These are phyloP conservation scores for Exophiala dermatitidis DNA, from an alignment of 2,329 filamentous ascomycete genomes.

Conservation along the genomic window DNA sequence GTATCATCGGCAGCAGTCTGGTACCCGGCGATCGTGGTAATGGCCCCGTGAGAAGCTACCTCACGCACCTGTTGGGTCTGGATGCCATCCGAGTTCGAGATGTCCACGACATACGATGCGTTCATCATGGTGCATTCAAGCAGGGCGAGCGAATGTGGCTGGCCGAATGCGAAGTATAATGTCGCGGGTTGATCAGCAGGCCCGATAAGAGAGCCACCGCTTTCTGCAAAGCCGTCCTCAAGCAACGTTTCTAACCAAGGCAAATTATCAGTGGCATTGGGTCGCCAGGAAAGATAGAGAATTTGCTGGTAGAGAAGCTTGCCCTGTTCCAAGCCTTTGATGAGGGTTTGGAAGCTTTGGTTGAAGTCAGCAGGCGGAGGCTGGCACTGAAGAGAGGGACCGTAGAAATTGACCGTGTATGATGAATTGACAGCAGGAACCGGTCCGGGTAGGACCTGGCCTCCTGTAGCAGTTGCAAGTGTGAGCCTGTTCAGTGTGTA, in stretches of 20 bases:
- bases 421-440: not conserved
- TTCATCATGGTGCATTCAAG: not conserved
- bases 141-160: not conserved
- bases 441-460: not conserved
- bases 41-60: not conserved
- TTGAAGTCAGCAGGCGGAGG: not conserved
- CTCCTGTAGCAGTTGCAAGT: not conserved
- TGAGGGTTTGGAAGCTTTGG: not conserved
- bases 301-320: not conserved
- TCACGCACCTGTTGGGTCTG: not conserved
- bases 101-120: not conserved
- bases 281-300: not conserved
- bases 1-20: not conserved
- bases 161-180: not conserved
- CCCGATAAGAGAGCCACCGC: not conserved
- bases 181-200: not conserved
- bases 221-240: not conserved
- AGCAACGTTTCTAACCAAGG: not conserved
- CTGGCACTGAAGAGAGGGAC: not conserved
- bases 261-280: not conserved
- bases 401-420: not conserved
- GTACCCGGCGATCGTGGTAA: not conserved
- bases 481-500: not conserved
- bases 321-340: not conserved
- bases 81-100: not conserved